Percentiles rank a stretch among this genome's conserved stretches.
Evolutionary conservation across 768 basidiomycete species (phyloP).

Genomic region (Hypholoma fasciculare): DNA sequence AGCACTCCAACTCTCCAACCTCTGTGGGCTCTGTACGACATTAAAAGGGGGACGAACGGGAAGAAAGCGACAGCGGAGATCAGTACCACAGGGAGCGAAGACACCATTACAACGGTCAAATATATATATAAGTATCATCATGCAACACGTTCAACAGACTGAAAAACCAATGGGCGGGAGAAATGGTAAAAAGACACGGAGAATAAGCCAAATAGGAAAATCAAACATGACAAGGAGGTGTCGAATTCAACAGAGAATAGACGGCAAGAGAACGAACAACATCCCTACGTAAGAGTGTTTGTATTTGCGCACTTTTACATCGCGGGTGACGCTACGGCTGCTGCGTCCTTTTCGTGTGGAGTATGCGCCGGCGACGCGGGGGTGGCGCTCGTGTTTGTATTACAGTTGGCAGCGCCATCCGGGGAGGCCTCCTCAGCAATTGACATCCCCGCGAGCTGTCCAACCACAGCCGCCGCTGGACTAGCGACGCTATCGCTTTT

Average conservation of each 20-base stretch:
- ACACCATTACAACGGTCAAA: slow-evolving; percentile 17
- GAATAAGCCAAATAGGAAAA: slow-evolving; percentile 7
- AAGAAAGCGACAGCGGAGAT: background rate
- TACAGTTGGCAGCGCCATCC: background rate
- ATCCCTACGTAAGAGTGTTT: slow-evolving; percentile 2
- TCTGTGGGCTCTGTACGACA: background rate
- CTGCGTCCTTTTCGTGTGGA: background rate
- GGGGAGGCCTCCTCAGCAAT: slow-evolving; percentile 13
- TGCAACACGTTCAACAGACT: slow-evolving; percentile 12
- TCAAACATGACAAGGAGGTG: slow-evolving; percentile 3
- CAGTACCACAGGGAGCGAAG: background rate
- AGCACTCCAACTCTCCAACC: background rate
- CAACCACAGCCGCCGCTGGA: slow-evolving; percentile 13
- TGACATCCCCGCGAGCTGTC: slow-evolving; percentile 22
- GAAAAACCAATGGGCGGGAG: slow-evolving; percentile 5
- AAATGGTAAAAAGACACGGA: background rate
- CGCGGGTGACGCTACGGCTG: slow-evolving; percentile 11
- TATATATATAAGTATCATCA: slow-evolving; percentile 22
- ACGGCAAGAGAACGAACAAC: slow-evolving; percentile 5
- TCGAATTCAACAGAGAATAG: slow-evolving; percentile 7
- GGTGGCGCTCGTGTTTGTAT: background rate
- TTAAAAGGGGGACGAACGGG: background rate
- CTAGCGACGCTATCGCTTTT: slow-evolving; percentile 9
- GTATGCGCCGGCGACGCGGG: background rate
- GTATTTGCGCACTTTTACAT: slow-evolving; percentile 11